Conservation (phyloP, 78 protist species). For the Pelomyxa schiedti region DNA sequence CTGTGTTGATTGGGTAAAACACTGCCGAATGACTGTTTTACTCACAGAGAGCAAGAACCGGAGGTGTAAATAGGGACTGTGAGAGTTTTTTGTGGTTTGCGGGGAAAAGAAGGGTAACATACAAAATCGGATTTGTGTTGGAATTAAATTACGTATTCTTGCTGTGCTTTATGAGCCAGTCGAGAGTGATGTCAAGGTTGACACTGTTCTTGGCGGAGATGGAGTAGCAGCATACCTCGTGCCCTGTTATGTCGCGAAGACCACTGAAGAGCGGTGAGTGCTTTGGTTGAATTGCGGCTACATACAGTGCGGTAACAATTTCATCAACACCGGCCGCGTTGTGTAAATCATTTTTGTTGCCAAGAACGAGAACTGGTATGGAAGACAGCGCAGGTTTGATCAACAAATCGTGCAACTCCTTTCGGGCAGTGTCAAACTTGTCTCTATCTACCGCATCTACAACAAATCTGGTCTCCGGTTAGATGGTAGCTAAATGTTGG, state of each 20-base stretch:
- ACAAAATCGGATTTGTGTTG: too few relatives aligned
- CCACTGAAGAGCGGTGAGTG: conserved; percentile 4
- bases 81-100: too few relatives aligned
- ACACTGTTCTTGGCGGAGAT: conserved; percentile 78
- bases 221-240: conserved; percentile 84
- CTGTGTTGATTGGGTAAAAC: too few relatives aligned
- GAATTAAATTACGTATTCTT: too few relatives aligned
- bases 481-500: not conserved
- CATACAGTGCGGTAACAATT: conserved; percentile 50
- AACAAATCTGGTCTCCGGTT: conserved; percentile 43
- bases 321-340: conserved; percentile 49
- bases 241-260: conserved; percentile 34
- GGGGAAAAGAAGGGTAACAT: too few relatives aligned
- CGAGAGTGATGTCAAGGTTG: conserved; percentile 79
- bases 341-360: conserved; percentile 92
- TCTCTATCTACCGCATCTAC: conserved; percentile 83
- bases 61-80: too few relatives aligned
- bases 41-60: too few relatives aligned
- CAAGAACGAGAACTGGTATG: conserved; percentile 91
- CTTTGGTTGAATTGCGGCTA: not conserved
- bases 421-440: conserved; percentile 49
- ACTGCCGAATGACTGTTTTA: too few relatives aligned
- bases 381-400: conserved; percentile 74
- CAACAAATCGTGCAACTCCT: conserved; percentile 67
- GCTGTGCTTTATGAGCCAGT: conserved; percentile 81